phyloP scores from a whole-genome alignment of 176 grass and related monocot species.

The Carex parvula region DNA sequence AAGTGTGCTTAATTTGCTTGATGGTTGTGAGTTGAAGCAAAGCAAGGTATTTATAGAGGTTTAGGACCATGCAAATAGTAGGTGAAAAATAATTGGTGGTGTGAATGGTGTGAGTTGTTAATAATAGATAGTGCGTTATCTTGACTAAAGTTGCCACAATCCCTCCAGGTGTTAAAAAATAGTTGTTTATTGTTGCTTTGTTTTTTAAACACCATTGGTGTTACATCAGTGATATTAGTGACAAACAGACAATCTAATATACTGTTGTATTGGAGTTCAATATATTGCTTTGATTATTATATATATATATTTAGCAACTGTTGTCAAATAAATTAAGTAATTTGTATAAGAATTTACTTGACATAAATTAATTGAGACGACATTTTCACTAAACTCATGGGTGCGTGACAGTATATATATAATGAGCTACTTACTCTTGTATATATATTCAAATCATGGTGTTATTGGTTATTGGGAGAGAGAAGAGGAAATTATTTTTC shows the following conservation, averaged over 20 bases:
- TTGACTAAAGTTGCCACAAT: constrained; percentile 28
- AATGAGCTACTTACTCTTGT: background rate
- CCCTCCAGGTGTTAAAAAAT: background rate
- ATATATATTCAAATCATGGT: background rate
- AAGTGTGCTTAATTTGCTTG: background rate
- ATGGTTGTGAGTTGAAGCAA: background rate
- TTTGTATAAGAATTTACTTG: background rate
- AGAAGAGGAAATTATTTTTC: background rate
- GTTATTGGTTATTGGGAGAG: background rate
- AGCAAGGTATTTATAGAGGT: constrained; percentile 29
- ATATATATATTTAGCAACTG: background rate
- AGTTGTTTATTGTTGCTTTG: background rate
- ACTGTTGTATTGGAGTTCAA: no score
- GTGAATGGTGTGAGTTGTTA: constrained; percentile 29
- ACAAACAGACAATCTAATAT: background rate
- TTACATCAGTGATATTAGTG: background rate
- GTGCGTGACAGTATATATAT: background rate
- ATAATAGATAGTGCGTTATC: constrained; percentile 27
- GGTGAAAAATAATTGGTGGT: background rate
- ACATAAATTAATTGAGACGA: background rate
- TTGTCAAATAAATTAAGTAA: background rate
- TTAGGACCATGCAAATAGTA: constrained; percentile 20
- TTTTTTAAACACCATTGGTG: background rate
- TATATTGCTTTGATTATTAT: no score
- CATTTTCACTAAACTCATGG: background rate